Base-by-base conservation (phyloP, 495 filamentous ascomycete genomes). In the Penicillium dipodomyicola region DNA sequence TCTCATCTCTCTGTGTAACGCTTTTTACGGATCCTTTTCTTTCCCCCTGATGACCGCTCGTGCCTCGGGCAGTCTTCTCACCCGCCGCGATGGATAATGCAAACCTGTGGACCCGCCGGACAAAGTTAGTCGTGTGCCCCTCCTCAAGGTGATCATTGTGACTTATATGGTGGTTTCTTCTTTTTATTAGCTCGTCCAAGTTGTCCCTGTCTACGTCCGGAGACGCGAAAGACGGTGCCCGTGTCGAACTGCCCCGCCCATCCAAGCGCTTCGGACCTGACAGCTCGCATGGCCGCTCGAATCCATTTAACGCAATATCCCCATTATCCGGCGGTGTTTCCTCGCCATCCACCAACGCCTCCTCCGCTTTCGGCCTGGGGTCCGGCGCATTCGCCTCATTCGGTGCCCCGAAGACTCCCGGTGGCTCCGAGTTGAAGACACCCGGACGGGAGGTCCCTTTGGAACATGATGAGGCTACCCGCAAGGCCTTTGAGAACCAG, bases 371-470 rank as follows among this genome's bases (percentile, higher is more conserved):
- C 68, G 91, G 92, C 52, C 82, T 98, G 32, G 94, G 94, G 40
- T 91, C 90, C 32, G 94, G 94, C 57, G 94, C 94, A 42, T 98
- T 98, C 73, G 94, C 95, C 39, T 94, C 91, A 5, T 98, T 98
- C 73, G 93, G 94, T n/a, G 80, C 84, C 19, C 92, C 94, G 19
- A 97, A 96, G 78, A 88, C 89, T 7, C 88, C 91, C 25, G 89
- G 90, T 35, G 86, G 87, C 51, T 83, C 93, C 63, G 93, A 96
- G 47, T 80, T 87, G 52, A 84, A 84, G 59, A 80, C 80, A 10
- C 75, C 84, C n/a, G 81, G 85, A 58, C 80, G 84, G 47, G 84
- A 85, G 14, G 69, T 71, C 45, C 69, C 75, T 2, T 60, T 75
- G 39, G 82, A 86, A 62, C 85, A 84, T 70, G 80, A 78, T 35